Base-by-base conservation (phyloP, 1,284 basidiomycete genomes). In the Schizophyllum commune region DNA sequence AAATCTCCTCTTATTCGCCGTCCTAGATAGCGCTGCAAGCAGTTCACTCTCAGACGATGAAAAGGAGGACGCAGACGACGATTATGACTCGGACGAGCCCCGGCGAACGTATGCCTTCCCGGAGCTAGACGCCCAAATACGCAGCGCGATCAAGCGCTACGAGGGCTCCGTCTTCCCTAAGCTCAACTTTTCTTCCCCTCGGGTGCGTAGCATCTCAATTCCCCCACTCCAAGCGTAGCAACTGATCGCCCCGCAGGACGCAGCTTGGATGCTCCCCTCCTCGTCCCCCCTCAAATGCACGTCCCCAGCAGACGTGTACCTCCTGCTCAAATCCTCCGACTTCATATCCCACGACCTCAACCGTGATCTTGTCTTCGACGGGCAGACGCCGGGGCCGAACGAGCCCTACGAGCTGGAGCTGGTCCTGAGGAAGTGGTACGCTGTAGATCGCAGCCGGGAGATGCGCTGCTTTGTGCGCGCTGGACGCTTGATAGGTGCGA, bases 311-410 rank as follows among this genome's bases (percentile, higher is more conserved):
- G 96, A 99, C 67, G 87, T 98, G 27, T 98, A 98, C 72, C 80
- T 98, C 55, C 77, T 97, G 0, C 82, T 99, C 65, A 99, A 99
- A 74, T 92, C 92, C 1, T 94, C 92, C 56, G 93, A 98, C 71
- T 97, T 97, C 67, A 79, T 94, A 55, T 81, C 84, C 6, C 91
- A 96, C 66, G 96, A 96, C 70, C 72, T 96, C 4, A 82, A 81
- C 64, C 69, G 76, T 5, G 78, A 77, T 17, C 77, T 69, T 47
- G 84, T 92, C 15, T 90, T 92, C 62, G 82, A 83, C 17, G 86
- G 83, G 0, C 69, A 71, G 13, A 62, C 60, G 11, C 58, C 39
- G 1, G 63, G 61, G 8, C 52, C 58, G 17, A 39, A 61, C 4
- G 62, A 64, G 13, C 51, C 62, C 6, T 89, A 91, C 66, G 77